Evolutionary conservation across 75 land plant species (phyloP).

Genomic region (Cupressus sempervirens): DNA sequence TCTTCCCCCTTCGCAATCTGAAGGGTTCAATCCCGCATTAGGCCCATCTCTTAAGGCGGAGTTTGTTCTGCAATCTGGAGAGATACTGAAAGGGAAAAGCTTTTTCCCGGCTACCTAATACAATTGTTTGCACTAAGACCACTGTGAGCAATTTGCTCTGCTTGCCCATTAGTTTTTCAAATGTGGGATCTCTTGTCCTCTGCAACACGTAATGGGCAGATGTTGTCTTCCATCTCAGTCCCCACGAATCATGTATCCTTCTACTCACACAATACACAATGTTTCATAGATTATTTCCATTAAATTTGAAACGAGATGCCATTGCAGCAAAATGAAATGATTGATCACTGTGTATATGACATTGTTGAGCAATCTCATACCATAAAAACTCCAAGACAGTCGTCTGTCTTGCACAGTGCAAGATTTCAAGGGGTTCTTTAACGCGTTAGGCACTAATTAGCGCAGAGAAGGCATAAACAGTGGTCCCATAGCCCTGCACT

Average conservation of each 20-base stretch:
- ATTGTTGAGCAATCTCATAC: neutral
- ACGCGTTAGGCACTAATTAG: slow-evolving; percentile 90
- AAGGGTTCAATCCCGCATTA: no score
- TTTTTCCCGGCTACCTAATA: slow-evolving; percentile 21
- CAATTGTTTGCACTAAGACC: slow-evolving; percentile 27
- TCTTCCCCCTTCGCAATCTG: no score
- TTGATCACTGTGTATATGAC: neutral
- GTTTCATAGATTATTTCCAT: neutral
- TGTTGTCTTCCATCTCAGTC: neutral
- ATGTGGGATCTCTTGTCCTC: slow-evolving; percentile 40
- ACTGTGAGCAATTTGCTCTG: slow-evolving; percentile 30
- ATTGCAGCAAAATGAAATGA: neutral
- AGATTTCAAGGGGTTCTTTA: no score
- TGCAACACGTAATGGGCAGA: slow-evolving; percentile 21
- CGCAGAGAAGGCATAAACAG: slow-evolving; percentile 81
- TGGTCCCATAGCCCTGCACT: slow-evolving; percentile 72
- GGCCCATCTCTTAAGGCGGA: slow-evolving; percentile 28
- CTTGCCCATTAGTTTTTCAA: slow-evolving; percentile 38
- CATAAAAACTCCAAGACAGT: neutral
- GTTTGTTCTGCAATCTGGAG: slow-evolving; percentile 30
- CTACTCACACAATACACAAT: neutral
- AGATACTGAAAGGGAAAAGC: slow-evolving; percentile 36
- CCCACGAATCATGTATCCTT: neutral
- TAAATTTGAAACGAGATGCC: neutral
- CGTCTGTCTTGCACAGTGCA: neutral